phyloP scores from a whole-genome alignment of 2,329 filamentous ascomycete species.

The Hymenoscyphus scutula region DNA sequence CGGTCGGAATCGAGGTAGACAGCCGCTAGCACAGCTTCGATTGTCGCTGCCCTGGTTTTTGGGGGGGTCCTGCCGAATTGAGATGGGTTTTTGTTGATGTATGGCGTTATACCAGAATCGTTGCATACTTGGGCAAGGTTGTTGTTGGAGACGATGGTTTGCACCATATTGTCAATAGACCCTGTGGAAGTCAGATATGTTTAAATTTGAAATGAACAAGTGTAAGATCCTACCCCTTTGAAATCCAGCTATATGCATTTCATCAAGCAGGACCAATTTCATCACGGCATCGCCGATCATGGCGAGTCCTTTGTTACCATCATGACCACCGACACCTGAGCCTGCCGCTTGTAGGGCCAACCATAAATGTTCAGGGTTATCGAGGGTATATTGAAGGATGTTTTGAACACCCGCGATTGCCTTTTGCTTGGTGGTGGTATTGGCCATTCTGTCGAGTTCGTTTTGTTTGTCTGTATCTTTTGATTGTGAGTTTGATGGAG shows the following conservation, averaged over 20 bases:
- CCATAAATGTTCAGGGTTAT: not conserved
- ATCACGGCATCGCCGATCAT: not conserved
- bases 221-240: not conserved
- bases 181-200: not conserved
- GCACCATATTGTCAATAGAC: not conserved
- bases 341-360: conserved; percentile 2
- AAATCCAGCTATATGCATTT: not conserved
- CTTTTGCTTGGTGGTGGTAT: not conserved
- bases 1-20: not conserved
- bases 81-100: not conserved
- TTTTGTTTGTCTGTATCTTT: too few relatives aligned
- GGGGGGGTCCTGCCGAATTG: not conserved
- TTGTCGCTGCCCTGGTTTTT: not conserved
- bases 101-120: not conserved
- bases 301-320: not conserved
- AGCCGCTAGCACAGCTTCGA: not conserved
- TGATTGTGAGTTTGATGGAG: too few relatives aligned
- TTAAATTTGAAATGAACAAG: not conserved
- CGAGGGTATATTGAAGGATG: not conserved
- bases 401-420: not conserved
- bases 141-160: not conserved
- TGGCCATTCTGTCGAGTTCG: not conserved
- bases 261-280: not conserved
- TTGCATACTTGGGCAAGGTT: not conserved
- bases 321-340: not conserved